Base-by-base conservation (phyloP, 345 rosid genomes). In the Mallotus nudiflorus region DNA sequence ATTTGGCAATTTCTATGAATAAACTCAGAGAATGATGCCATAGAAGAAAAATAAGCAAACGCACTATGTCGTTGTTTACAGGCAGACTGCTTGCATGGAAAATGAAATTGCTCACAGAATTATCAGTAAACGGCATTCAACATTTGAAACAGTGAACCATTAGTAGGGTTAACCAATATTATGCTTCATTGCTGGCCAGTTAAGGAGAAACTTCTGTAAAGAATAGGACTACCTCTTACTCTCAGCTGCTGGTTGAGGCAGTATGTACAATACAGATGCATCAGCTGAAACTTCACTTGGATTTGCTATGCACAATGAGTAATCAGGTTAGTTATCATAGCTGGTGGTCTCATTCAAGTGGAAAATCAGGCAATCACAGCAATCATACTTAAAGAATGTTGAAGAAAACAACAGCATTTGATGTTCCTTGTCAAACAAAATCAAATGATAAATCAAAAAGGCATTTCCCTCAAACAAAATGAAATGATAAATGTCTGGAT, bases 161-260 rank as follows among this genome's bases (percentile, higher is more conserved):
- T 9, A 13, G 27, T 25, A 40, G 25, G 53, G 35, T 24, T 22
- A 37, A 27, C n/a, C 39, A 37, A 54, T 60, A 55, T 35, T 63
- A 18, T 31, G 22, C 37, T 33, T 45, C 6, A 44, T 42, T 11
- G 39, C 9, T 25, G 50, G 49, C 37, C 37, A 53, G 65, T 67
- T 39, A 29, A 70, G 29, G 42, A 51, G 40, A 67, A 64, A 54
- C 29, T 20, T 14, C 8, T 52, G 46, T 29, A 52, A 53, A 27
- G 56, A 42, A 68, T 57, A 39, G 49, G 56, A 58, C 50, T 75
- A 90, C 98, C 98, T 91, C 82, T 82, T 94, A 75, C 84, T 91
- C 81, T 91, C 97, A 78, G 95, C 87, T 55, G 82, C 73, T 63
- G 95, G 92, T 59, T 86, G 93, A 73, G 92, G 92, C 76, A 94